Conservation (phyloP, 345 rosid species). For the Eucalyptus curtisii region DNA sequence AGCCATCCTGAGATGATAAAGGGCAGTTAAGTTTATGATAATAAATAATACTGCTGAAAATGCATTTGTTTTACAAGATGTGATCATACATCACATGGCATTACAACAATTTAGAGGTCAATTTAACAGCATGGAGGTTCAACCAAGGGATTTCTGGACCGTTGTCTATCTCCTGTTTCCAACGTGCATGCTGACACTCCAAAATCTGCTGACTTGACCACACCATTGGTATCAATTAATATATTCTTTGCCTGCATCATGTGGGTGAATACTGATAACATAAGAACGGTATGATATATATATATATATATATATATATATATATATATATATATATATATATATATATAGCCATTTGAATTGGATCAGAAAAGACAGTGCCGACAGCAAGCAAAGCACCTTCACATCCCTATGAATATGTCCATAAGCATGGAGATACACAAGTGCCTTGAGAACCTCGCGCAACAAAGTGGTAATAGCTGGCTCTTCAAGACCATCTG, state of each 20-base stretch:
- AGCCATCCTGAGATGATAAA: conserved; percentile 68
- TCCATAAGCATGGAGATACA: conserved; percentile 85
- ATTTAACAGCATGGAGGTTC: conserved; percentile 97
- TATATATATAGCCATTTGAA: background rate
- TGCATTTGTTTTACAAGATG: background rate
- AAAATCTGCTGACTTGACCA: conserved; percentile 91
- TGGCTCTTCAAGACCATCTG: conserved; percentile 88
- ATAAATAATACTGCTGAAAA: background rate
- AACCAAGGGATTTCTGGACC: conserved; percentile 89
- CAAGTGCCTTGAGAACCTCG: conserved; percentile 89
- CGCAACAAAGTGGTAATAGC: conserved; percentile 77
- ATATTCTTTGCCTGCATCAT: conserved; percentile 77
- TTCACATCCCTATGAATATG: conserved; percentile 95
- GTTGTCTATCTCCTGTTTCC: conserved; percentile 94
- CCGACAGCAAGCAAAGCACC: conserved; percentile 18
- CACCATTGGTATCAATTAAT: conserved; percentile 59
- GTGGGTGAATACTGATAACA: background rate
- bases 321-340: background rate
- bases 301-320: background rate
- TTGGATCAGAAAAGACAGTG: background rate
- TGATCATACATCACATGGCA: background rate
- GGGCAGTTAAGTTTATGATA: background rate
- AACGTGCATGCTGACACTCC: conserved; percentile 98
- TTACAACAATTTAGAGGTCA: background rate
- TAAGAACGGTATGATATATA: background rate